These are phyloP conservation scores for Xylaria sp. DNA, from an alignment of 2,329 filamentous ascomycete species.

Conservation along the genomic window DNA sequence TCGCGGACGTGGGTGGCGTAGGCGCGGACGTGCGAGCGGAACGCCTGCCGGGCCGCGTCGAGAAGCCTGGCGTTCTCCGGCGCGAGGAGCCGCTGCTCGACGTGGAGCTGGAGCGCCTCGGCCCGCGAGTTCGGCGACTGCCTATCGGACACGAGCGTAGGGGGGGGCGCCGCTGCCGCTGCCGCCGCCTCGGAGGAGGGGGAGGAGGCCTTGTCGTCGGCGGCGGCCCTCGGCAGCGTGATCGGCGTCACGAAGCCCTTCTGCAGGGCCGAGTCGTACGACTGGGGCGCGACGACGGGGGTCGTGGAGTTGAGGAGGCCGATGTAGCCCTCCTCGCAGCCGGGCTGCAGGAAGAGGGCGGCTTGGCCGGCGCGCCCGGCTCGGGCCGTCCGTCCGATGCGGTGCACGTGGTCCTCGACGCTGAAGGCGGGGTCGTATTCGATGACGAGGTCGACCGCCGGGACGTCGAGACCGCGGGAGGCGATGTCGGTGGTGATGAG, in stretches of 20 bases:
- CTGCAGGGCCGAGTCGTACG: conserved; percentile 61
- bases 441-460: conserved; percentile 90
- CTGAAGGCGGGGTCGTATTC: conserved; percentile 97
- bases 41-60: conserved; percentile 81
- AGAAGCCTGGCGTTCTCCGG: conserved; percentile 58
- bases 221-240: conserved; percentile 59
- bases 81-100: conserved; percentile 60
- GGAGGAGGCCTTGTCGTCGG: conserved; percentile 61
- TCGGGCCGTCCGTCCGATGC: conserved; percentile 91
- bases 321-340: conserved; percentile 90
- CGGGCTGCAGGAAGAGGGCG: conserved; percentile 86
- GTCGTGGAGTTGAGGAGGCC: conserved; percentile 63
- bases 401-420: conserved; percentile 89
- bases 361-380: conserved; percentile 87
- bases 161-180: no score
- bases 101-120: conserved; percentile 60
- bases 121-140: conserved; percentile 52
- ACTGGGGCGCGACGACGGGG: conserved; percentile 52
- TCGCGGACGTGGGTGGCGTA: conserved; percentile 91
- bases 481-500: conserved; percentile 95
- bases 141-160: conserved; percentile 43
- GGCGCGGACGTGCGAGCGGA: conserved; percentile 88
- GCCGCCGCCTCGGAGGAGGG: no score
- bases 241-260: conserved; percentile 66
- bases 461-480: conserved; percentile 91